A percentile compares a stretch with the other conserved stretches of the same genome.
Evolutionary conservation across 163 green algal genomes (phyloP).

Genomic region (Scenedesmus sp.): DNA sequence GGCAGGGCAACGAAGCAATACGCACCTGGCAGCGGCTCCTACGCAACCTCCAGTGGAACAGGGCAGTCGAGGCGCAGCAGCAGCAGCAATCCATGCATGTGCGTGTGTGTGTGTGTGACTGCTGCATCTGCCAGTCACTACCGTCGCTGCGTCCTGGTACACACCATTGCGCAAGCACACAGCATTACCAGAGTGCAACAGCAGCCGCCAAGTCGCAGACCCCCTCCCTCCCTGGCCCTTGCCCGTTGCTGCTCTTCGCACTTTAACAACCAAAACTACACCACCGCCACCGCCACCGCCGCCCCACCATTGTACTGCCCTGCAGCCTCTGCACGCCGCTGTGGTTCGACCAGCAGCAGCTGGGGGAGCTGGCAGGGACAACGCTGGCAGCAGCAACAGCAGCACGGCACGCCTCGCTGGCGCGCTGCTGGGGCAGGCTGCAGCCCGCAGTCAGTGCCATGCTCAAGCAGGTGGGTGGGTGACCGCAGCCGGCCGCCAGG

Average conservation of each 20-base stretch:
- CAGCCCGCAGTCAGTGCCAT: constrained; percentile 51
- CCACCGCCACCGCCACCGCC: constrained; percentile 56
- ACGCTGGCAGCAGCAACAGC: constrained; percentile 71
- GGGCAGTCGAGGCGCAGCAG: background rate
- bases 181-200: background rate
- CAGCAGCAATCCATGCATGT: too few relatives aligned
- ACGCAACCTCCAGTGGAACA: too few relatives aligned
- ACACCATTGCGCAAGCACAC: background rate
- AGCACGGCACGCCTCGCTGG: constrained; percentile 49
- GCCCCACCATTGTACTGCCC: constrained; percentile 9
- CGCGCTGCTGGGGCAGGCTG: constrained; percentile 66
- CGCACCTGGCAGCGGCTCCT: too few relatives aligned
- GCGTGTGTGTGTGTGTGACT: too few relatives aligned
- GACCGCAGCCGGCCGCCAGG: background rate
- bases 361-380: constrained; percentile 77
- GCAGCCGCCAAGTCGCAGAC: too few relatives aligned
- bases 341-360: constrained; percentile 64
- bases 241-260: too few relatives aligned
- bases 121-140: too few relatives aligned
- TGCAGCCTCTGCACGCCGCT: constrained; percentile 75
- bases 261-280: too few relatives aligned
- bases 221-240: too few relatives aligned
- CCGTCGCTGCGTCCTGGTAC: too few relatives aligned
- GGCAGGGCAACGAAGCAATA: too few relatives aligned
- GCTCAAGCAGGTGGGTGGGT: constrained; percentile 34